Percentiles rank a stretch among this genome's conserved stretches.
Conservation (phyloP, 2,329 filamentous ascomycete genomes). For the Calonectria pteridis region DNA sequence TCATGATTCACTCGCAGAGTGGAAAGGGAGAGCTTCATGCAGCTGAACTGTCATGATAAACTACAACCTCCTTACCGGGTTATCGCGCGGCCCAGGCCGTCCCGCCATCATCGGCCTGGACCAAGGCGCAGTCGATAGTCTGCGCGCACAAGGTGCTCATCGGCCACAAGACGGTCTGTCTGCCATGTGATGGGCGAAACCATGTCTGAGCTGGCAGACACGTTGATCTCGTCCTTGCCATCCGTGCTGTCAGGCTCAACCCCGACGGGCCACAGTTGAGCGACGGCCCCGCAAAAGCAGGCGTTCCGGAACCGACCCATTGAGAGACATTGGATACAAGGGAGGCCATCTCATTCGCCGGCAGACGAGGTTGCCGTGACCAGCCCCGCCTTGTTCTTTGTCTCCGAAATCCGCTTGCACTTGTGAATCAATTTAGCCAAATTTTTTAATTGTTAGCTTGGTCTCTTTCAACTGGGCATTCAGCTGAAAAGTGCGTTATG, state of each 20-base stretch:
- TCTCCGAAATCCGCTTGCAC: not conserved
- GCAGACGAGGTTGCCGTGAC: not conserved
- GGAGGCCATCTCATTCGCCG: not conserved
- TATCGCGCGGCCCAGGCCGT: not conserved
- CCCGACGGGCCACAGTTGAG: not conserved
- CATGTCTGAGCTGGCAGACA: not conserved
- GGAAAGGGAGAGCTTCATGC: not conserved
- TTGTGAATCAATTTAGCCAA: not conserved
- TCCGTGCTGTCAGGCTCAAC: not conserved
- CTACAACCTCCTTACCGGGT: no score
- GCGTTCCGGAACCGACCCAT: not conserved
- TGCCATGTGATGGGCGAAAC: not conserved
- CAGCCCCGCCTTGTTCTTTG: not conserved
- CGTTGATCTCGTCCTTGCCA: not conserved
- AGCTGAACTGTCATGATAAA: not conserved
- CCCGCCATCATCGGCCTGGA: not conserved
- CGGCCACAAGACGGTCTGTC: not conserved
- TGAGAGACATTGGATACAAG: not conserved
- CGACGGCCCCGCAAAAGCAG: not conserved
- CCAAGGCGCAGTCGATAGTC: not conserved
- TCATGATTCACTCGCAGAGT: not conserved
- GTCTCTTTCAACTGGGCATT: not conserved
- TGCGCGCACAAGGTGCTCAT: not conserved
- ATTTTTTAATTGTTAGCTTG: not conserved
- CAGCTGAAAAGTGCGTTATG: not conserved